phyloP scores from a whole-genome alignment of 805 yeast species.

The Cephaloascus fragrans region DNA sequence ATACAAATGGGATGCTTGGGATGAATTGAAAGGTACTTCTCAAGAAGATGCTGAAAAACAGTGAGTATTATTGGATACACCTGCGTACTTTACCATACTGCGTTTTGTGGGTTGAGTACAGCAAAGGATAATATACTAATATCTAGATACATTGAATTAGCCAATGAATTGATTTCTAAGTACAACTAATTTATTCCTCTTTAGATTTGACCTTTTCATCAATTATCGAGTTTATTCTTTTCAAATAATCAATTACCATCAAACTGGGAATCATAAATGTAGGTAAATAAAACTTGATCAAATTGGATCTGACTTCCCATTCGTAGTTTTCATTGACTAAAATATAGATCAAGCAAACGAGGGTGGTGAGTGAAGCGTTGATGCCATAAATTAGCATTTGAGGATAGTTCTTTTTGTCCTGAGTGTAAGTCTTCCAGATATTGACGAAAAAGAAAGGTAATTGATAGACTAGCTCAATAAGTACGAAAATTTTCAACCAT shows the following conservation, averaged over 20 bases:
- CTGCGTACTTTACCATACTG: not conserved
- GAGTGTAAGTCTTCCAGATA: conserved; percentile 17
- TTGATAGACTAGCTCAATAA: conserved; percentile 66
- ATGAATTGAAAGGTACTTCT: conserved; percentile 70
- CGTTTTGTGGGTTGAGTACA: no score
- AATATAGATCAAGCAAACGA: conserved; percentile 56
- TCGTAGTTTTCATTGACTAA: conserved; percentile 25
- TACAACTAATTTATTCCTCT: conserved; percentile 8
- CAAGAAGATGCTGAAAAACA: conserved; percentile 87
- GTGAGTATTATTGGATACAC: conserved; percentile 14
- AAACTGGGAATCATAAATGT: conserved; percentile 55
- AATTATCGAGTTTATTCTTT: conserved; percentile 4
- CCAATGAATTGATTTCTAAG: conserved; percentile 48
- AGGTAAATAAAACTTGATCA: conserved; percentile 56
- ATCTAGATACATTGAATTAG: conserved; percentile 48
- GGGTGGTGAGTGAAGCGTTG: conserved; percentile 75
- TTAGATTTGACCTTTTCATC: not conserved
- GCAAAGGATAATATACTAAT: no score
- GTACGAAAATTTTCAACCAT: conserved; percentile 70
- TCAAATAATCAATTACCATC: conserved; percentile 39
- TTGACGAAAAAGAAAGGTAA: conserved; percentile 63
- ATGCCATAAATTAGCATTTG: conserved; percentile 61
- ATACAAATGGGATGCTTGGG: conserved; percentile 98
- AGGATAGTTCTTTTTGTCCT: conserved; percentile 10
- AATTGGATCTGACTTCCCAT: conserved; percentile 12